Conservation (phyloP, 2,329 filamentous ascomycete genomes). For the Podosphaera fusca region DNA sequence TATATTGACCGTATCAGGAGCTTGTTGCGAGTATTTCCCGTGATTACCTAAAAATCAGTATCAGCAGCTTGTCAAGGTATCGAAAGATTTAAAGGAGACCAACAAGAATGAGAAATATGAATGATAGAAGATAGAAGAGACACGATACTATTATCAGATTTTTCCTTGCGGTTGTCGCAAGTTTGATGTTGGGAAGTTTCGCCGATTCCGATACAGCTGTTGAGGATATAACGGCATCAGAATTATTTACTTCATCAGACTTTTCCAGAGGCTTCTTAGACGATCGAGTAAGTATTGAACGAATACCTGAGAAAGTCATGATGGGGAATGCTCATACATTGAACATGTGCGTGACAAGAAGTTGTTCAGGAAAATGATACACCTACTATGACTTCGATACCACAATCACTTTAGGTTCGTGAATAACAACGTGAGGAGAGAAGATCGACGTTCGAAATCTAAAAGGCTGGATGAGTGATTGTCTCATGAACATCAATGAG, state of each 20-base stretch:
- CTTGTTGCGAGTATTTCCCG: conserved; percentile 47
- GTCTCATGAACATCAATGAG: too few relatives aligned
- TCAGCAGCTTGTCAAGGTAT: not conserved
- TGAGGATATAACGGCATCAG: not conserved
- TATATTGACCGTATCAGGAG: conserved; percentile 45
- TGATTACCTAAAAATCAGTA: conserved; percentile 24
- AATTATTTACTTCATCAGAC: conserved; percentile 3
- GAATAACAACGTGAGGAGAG: too few relatives aligned
- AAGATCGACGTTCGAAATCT: too few relatives aligned
- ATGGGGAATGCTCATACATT: not conserved
- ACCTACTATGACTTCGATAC: too few relatives aligned
- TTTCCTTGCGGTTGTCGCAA: conserved; percentile 27
- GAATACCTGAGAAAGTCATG: conserved; percentile 15
- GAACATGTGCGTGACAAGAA: too few relatives aligned
- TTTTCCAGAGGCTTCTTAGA: conserved; percentile 3
- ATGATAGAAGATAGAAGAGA: conserved; percentile 47
- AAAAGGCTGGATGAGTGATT: too few relatives aligned
- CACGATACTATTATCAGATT: conserved; percentile 36
- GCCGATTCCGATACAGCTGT: conserved; percentile 6
- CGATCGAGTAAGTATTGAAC: conserved; percentile 8
- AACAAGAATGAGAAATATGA: conserved; percentile 62
- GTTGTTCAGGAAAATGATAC: too few relatives aligned
- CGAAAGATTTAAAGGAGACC: conserved; percentile 4
- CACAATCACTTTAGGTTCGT: too few relatives aligned
- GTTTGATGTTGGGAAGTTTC: conserved; percentile 18